Conservation (phyloP, 768 basidiomycete species). For the Leccinum broughii region DNA sequence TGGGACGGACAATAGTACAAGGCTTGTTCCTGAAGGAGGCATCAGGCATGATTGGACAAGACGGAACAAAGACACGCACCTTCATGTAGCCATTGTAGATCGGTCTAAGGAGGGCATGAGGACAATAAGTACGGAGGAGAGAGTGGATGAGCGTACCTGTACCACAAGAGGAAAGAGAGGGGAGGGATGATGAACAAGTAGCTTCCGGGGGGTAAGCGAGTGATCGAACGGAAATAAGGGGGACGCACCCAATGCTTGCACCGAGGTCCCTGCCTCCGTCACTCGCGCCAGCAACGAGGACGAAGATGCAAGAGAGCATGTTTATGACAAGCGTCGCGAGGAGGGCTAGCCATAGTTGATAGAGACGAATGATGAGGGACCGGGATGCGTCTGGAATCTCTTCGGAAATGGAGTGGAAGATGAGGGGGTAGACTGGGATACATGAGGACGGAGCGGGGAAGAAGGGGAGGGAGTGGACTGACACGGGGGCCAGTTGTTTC, state of each 20-base stretch:
- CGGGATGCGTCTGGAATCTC: slow-evolving; percentile 86
- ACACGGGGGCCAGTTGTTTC: slow-evolving; percentile 96
- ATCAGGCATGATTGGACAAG: slow-evolving; percentile 26
- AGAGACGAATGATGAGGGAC: slow-evolving; percentile 80
- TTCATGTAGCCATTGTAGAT: slow-evolving; percentile 99
- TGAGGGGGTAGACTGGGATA: slow-evolving; percentile 80
- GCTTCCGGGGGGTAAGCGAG: slow-evolving; percentile 39
- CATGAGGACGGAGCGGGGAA: slow-evolving; percentile 19
- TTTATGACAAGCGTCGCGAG: slow-evolving; percentile 81
- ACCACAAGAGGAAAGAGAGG: slow-evolving; percentile 92
- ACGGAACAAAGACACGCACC: slow-evolving; percentile 44
- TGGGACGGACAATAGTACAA: slow-evolving; percentile 81
- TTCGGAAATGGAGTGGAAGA: slow-evolving; percentile 90
- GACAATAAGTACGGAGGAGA: slow-evolving; percentile 2
- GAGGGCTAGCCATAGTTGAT: slow-evolving; percentile 93
- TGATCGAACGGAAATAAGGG: slow-evolving; percentile 20
- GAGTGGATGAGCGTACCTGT: slow-evolving; percentile 58
- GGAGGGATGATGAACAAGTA: slow-evolving; percentile 78
- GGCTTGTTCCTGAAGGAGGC: slow-evolving; percentile 74
- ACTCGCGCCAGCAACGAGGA: slow-evolving; percentile 73
- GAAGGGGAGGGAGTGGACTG: slow-evolving; percentile 32
- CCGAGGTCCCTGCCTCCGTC: slow-evolving; percentile 82
- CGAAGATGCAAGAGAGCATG: slow-evolving; percentile 84
- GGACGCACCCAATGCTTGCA: slow-evolving; percentile 72
- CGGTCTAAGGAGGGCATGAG: slow-evolving; percentile 51